These are phyloP conservation scores for Dendrobium nobile DNA, from an alignment of 106 monocot genomes.

Conservation along the genomic window DNA sequence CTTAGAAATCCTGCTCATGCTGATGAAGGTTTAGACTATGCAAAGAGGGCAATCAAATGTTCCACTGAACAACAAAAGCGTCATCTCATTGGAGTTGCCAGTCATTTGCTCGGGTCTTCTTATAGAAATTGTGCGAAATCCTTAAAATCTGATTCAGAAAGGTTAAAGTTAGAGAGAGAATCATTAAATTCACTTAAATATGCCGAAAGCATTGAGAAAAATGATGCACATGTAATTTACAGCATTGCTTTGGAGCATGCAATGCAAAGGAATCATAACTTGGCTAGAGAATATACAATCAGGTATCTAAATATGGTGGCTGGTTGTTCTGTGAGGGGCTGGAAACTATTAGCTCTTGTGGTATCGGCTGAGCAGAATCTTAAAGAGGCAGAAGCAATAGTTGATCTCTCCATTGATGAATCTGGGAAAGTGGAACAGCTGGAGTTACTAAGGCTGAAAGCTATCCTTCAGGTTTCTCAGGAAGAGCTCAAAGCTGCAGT, in stretches of 20 bases:
- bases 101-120: slow-evolving; percentile 55
- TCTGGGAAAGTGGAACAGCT: slow-evolving; percentile 40
- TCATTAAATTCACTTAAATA: slow-evolving; percentile 31
- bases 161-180: slow-evolving; percentile 36
- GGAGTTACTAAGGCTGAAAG: slow-evolving; percentile 57
- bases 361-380: slow-evolving; percentile 49
- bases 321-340: slow-evolving; percentile 59
- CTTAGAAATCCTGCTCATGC: slow-evolving; percentile 25
- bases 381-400: slow-evolving; percentile 55
- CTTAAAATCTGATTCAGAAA: slow-evolving; percentile 42
- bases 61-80: slow-evolving; percentile 14
- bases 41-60: slow-evolving; percentile 30
- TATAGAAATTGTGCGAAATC: slow-evolving; percentile 37
- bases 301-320: slow-evolving; percentile 48
- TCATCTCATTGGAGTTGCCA: slow-evolving; percentile 42
- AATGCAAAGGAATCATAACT: slow-evolving; percentile 40
- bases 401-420: slow-evolving; percentile 66
- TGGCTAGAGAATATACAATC: slow-evolving; percentile 39
- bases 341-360: slow-evolving; percentile 61
- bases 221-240: slow-evolving; percentile 51
- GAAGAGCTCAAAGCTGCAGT: slow-evolving; percentile 54
- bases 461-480: slow-evolving; percentile 44
- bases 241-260: slow-evolving; percentile 54
- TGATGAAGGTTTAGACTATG: slow-evolving; percentile 47
- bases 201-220: slow-evolving; percentile 36